Conservation (phyloP, 495 filamentous ascomycete species). For the Jackrogersella multiformis region DNA sequence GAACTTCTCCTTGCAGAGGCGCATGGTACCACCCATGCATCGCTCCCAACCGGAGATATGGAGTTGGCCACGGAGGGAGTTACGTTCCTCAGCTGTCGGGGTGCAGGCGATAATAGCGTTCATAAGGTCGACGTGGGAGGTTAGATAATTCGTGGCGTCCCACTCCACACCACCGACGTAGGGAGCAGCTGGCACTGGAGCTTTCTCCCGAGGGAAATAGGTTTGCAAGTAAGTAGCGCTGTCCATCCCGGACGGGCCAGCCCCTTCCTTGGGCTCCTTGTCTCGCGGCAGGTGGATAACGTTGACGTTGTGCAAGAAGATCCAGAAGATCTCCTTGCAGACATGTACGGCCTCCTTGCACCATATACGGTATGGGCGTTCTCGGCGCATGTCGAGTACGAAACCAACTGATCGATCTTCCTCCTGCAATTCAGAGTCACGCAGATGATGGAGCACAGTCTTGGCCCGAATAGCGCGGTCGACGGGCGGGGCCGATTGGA, state of each 20-base stretch:
- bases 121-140: slow-evolving; percentile 88
- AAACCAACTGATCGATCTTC: slow-evolving; percentile 80
- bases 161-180: slow-evolving; percentile 99
- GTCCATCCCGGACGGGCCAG: slow-evolving; percentile 43
- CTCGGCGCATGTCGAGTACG: slow-evolving; percentile 85
- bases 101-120: slow-evolving; percentile 91
- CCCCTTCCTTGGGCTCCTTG: slow-evolving; percentile 35
- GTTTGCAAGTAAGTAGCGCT: slow-evolving; percentile 65
- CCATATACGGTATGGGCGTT: slow-evolving; percentile 92
- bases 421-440: slow-evolving; percentile 80
- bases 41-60: slow-evolving; percentile 91
- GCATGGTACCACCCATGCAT: slow-evolving; percentile 80
- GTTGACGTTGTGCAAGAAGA: slow-evolving; percentile 94
- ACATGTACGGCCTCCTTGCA: slow-evolving; percentile 90
- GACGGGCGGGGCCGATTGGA: slow-evolving; percentile 64
- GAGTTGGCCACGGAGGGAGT: slow-evolving; percentile 77
- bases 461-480: slow-evolving; percentile 69
- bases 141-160: slow-evolving; percentile 97
- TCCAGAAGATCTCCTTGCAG: slow-evolving; percentile 99
- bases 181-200: slow-evolving; percentile 91
- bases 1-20: slow-evolving; percentile 97
- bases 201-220: slow-evolving; percentile 87
- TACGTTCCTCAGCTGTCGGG: slow-evolving; percentile 75
- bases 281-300: slow-evolving; percentile 72
- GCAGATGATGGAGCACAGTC: slow-evolving; percentile 78